Evolutionary conservation across 1,284 basidiomycete genomes (phyloP), one percentile per base, ranked within the genome.

Genomic region (Melampsora americana): DNA sequence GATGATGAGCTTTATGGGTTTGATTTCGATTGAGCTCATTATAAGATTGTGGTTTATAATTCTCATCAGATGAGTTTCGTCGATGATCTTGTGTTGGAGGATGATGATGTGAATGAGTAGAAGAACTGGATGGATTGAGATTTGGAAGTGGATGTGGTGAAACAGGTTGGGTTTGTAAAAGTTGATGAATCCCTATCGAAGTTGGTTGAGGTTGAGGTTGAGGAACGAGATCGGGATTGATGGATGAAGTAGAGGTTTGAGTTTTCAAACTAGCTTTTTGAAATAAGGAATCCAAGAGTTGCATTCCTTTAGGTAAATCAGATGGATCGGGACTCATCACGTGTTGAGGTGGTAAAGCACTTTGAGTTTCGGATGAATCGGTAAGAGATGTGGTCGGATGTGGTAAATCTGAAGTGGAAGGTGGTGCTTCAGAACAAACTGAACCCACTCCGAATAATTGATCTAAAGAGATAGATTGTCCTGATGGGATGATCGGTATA

Each of bases 281-380:
- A 44, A 71, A 71, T 23, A 71, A 60, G 28, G 59, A 64, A 35
- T 71, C 69, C 26, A 71, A 44, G 16, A 71, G 60, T 64, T 71
- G 69, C 59, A 71, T 71, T 42, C 69, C 69, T 28, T 61, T 71
- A 23, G 69, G 69, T 64, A 71, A 44, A 64, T 71, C 60, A n/a
- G 69, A 61, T 16, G 69, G 69, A 64, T 71, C 69, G 3, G 69
- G 69, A 44, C 69, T 71, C 56, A 64, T 71, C 59, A 71, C 60
- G 28, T 61, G 32, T 2, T 56, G 59, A 60, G 59, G 69, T 11
- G 48, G 42, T 23, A 39, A 28, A 44, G 35, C 56, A 9, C 59
- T 39, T 16, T 32, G 32, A 30, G 42, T 20, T 60, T 69, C 68
- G n/a, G 56, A 50, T 56, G 68, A 53, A 39, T 69, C 68, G 32